Percentiles rank a stretch among this genome's conserved stretches.
Evolutionary conservation across 306 rosid genomes (phyloP).

Genomic region (Begonia peltatifolia): DNA sequence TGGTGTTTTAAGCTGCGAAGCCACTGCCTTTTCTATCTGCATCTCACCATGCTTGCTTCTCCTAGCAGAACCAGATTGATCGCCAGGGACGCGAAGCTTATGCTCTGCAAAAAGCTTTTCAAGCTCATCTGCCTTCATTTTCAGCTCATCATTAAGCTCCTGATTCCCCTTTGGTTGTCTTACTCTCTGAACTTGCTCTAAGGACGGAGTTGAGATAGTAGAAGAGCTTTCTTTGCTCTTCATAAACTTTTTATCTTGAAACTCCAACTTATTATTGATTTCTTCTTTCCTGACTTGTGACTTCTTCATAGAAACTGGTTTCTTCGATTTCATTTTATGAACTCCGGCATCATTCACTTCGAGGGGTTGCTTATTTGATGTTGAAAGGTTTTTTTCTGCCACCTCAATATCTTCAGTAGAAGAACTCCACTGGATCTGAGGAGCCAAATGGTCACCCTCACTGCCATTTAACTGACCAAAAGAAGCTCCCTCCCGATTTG

Average conservation of each 20-base stretch:
- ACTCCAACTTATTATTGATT: slow-evolving; percentile 29
- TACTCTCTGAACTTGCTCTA: slow-evolving; percentile 58
- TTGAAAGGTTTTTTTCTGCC: slow-evolving; percentile 8
- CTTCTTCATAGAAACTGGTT: slow-evolving; percentile 29
- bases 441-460: slow-evolving; percentile 31
- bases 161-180: slow-evolving; percentile 87
- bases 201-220: slow-evolving; percentile 16
- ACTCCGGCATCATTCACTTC: slow-evolving; percentile 35
- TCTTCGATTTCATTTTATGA: slow-evolving; percentile 43
- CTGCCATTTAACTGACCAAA: slow-evolving; percentile 19
- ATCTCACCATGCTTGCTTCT: slow-evolving; percentile 41
- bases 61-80: slow-evolving; percentile 54
- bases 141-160: slow-evolving; percentile 81
- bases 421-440: slow-evolving; percentile 30
- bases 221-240: slow-evolving; percentile 28
- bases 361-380: slow-evolving; percentile 20
- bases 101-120: slow-evolving; percentile 97
- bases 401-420: slow-evolving; percentile 21
- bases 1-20: slow-evolving; percentile 28
- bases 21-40: slow-evolving; percentile 34
- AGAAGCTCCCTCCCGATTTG: slow-evolving; percentile 28
- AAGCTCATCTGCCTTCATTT: slow-evolving; percentile 90
- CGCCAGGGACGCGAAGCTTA: slow-evolving; percentile 87
- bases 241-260: slow-evolving; percentile 24
- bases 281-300: slow-evolving; percentile 40